Evolutionary conservation across 2,329 filamentous ascomycete genomes (phyloP).

Genomic region (Claviceps arundinis): DNA sequence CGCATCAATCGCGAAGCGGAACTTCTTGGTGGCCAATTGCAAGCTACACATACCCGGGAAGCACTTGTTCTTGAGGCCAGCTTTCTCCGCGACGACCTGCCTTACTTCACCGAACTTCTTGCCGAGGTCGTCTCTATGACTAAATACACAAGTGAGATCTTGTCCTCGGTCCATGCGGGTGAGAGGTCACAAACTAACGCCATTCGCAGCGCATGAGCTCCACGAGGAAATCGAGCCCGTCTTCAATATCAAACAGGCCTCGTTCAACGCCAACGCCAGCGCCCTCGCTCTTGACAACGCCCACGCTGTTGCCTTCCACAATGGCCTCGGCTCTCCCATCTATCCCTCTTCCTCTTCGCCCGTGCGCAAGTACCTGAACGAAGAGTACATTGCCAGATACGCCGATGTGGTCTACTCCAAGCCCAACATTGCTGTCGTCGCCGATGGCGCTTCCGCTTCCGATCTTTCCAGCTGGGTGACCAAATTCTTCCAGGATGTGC

Average conservation of each 20-base stretch:
- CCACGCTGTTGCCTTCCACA: constrained; percentile 83
- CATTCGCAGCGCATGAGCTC: constrained; percentile 63
- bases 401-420: constrained; percentile 73
- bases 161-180: constrained; percentile 8
- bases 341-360: constrained; percentile 60
- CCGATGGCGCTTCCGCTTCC: constrained; percentile 67
- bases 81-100: constrained; percentile 90
- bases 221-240: constrained; percentile 73
- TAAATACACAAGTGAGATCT: constrained; percentile 60
- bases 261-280: constrained; percentile 46
- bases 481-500: constrained; percentile 74
- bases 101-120: constrained; percentile 93
- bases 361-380: constrained; percentile 67
- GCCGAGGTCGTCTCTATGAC: constrained; percentile 82
- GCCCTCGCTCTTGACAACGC: constrained; percentile 72
- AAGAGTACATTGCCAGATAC: constrained; percentile 61
- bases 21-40: constrained; percentile 83
- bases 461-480: constrained; percentile 80
- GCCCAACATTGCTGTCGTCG: constrained; percentile 81
- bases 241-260: constrained; percentile 66
- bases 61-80: constrained; percentile 83
- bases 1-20: constrained; percentile 92
- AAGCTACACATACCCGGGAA: constrained; percentile 81
- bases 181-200: neutral
- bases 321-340: constrained; percentile 70